These are phyloP conservation scores for Serendipita vermifera DNA, from an alignment of 768 basidiomycete species.

Conservation along the genomic window DNA sequence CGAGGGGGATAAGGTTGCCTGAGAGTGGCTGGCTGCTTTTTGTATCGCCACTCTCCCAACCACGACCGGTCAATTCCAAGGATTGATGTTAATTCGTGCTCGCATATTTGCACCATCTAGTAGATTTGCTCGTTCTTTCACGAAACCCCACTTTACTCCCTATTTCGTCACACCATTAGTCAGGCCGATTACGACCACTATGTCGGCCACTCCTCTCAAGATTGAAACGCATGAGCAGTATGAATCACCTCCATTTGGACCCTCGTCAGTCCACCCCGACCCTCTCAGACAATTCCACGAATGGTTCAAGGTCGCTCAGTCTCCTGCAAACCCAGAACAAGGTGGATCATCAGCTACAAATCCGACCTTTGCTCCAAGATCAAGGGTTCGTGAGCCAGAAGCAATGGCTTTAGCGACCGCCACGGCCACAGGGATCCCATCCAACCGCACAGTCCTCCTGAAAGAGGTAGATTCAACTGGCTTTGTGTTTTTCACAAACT, in stretches of 20 bases:
- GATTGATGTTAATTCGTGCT: no score
- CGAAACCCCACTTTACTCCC: no score
- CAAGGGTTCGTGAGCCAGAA: slow-evolving; percentile 73
- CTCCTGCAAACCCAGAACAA: background rate
- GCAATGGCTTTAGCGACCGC: slow-evolving; percentile 73
- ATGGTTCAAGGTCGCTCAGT: slow-evolving; percentile 66
- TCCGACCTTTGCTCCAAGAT: slow-evolving; percentile 17
- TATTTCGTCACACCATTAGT: no score
- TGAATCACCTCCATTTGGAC: slow-evolving; percentile 47
- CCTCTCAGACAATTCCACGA: slow-evolving; percentile 75
- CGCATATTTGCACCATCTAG: no score
- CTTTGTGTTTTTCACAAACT: slow-evolving; percentile 96
- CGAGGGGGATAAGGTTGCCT: no score
- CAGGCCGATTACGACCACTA: no score
- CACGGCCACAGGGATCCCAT: slow-evolving; percentile 58
- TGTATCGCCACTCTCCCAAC: no score
- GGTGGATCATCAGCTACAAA: background rate
- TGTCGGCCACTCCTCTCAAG: no score
- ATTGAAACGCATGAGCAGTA: slow-evolving; percentile 73
- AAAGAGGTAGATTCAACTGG: slow-evolving; percentile 81
- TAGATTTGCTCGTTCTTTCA: no score
- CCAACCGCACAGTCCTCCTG: slow-evolving; percentile 78
- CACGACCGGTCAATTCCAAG: no score
- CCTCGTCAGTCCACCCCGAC: slow-evolving; percentile 42
- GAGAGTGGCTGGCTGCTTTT: no score